phyloP scores from a whole-genome alignment of 2,329 filamentous ascomycete genomes.

The Xylariales sp. region DNA sequence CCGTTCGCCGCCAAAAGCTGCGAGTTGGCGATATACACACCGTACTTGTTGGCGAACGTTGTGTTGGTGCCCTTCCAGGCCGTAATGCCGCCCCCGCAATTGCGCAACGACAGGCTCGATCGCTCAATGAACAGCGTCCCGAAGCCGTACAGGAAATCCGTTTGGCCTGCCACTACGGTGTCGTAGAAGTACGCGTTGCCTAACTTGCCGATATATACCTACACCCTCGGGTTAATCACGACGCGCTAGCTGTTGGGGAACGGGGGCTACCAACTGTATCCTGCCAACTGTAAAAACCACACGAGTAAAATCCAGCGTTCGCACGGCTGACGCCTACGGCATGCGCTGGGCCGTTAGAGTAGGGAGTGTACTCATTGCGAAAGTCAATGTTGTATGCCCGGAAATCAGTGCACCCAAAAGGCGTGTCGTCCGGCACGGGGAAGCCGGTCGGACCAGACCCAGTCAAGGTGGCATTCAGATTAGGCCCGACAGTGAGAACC shows the following conservation, averaged over 20 bases:
- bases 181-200: constrained; percentile 74
- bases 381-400: constrained; percentile 76
- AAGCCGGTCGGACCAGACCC: constrained; percentile 72
- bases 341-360: constrained; percentile 65
- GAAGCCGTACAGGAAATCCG: constrained; percentile 76
- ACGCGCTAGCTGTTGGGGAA: constrained; percentile 1
- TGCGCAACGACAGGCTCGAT: constrained; percentile 65
- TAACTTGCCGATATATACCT: constrained; percentile 73
- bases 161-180: constrained; percentile 71
- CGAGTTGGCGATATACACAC: constrained; percentile 71
- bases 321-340: constrained; percentile 71
- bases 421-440: constrained; percentile 68
- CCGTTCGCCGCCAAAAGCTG: constrained; percentile 66
- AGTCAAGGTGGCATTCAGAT: constrained; percentile 70
- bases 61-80: constrained; percentile 77
- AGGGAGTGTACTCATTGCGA: constrained; percentile 66
- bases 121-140: constrained; percentile 71
- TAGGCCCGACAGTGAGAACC: constrained; percentile 72
- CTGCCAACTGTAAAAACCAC: constrained; percentile 74
- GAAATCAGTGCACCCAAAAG: constrained; percentile 73
- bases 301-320: constrained; percentile 75
- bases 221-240: constrained; percentile 11
- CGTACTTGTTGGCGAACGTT: constrained; percentile 74
- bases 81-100: constrained; percentile 74
- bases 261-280: constrained; percentile 64